Percentiles rank a stretch among this genome's conserved stretches.
Evolutionary conservation across 306 rosid species (phyloP).

Genomic region (Prunus mume): DNA sequence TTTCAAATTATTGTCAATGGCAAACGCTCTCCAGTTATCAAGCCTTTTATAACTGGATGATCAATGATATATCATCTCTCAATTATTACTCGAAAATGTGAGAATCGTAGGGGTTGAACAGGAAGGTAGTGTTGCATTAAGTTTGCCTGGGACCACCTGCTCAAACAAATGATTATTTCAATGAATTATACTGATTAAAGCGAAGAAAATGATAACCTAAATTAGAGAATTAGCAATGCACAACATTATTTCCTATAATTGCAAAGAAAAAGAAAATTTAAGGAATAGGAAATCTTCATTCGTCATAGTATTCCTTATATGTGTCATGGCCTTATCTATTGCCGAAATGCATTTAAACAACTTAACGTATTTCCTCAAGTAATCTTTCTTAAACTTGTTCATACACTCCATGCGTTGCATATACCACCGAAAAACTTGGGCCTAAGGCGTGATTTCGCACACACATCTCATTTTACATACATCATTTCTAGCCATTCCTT

Average conservation of each 20-base stretch:
- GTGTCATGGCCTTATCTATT: no score
- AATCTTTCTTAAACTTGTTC: no score
- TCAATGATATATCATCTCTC: constrained; percentile 40
- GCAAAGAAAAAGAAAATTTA: background rate
- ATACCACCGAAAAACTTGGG: no score
- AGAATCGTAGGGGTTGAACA: constrained; percentile 26
- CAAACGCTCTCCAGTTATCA: constrained; percentile 46
- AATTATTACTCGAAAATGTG: constrained; percentile 33
- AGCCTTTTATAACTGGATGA: background rate
- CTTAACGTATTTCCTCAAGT: no score
- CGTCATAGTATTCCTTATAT: no score
- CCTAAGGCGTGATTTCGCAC: no score
- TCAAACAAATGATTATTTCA: constrained; percentile 18
- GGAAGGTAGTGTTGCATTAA: constrained; percentile 31
- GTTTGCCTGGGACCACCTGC: constrained; percentile 20
- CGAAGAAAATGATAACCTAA: background rate
- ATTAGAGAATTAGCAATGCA: background rate
- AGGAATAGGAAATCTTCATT: background rate
- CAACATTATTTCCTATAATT: background rate
- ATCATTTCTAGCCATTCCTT: no score
- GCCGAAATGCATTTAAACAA: no score
- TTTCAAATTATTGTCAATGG: constrained; percentile 43
- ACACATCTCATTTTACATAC: no score
- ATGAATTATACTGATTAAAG: background rate
- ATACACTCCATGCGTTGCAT: no score